Conservation (phyloP, 2,329 filamentous ascomycete species). For the Arthrobotrys pseudoclavata region DNA sequence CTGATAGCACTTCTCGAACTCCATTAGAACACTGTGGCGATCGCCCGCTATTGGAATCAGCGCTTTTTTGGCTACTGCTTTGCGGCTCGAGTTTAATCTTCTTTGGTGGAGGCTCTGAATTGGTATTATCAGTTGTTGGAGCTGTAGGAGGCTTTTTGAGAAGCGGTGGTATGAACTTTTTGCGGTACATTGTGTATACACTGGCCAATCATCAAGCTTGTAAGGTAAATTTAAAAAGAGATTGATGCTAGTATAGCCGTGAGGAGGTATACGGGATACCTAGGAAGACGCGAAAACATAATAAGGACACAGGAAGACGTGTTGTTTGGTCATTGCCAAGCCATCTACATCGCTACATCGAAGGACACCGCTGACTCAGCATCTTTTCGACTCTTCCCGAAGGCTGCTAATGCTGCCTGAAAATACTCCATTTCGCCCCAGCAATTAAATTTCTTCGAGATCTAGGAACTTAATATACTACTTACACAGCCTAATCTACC, state of each 20-base stretch:
- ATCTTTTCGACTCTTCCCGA: neutral
- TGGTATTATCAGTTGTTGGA: constrained; percentile 13
- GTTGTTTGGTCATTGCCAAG: constrained; percentile 54
- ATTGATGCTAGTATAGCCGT: neutral
- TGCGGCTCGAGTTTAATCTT: constrained; percentile 59
- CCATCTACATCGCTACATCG: constrained; percentile 24
- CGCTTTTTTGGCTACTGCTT: constrained; percentile 29
- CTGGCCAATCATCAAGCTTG: neutral
- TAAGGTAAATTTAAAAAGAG: neutral
- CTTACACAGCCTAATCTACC: neutral
- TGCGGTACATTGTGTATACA: constrained; percentile 51
- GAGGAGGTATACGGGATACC: neutral
- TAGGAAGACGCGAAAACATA: constrained; percentile 27
- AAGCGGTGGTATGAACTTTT: constrained; percentile 63
- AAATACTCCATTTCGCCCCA: neutral
- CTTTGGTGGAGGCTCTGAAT: constrained; percentile 61
- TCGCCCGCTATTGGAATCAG: constrained; percentile 12
- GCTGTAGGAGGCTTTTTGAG: constrained; percentile 59
- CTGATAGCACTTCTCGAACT: constrained; percentile 55
- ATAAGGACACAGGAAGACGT: constrained; percentile 35
- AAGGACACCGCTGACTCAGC: constrained; percentile 45
- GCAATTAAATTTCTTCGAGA: neutral
- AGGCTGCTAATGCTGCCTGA: neutral
- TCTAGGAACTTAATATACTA: neutral
- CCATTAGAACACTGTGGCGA: constrained; percentile 28